phyloP scores from a whole-genome alignment of 140 eudicot species.

The Stevia rebaudiana region DNA sequence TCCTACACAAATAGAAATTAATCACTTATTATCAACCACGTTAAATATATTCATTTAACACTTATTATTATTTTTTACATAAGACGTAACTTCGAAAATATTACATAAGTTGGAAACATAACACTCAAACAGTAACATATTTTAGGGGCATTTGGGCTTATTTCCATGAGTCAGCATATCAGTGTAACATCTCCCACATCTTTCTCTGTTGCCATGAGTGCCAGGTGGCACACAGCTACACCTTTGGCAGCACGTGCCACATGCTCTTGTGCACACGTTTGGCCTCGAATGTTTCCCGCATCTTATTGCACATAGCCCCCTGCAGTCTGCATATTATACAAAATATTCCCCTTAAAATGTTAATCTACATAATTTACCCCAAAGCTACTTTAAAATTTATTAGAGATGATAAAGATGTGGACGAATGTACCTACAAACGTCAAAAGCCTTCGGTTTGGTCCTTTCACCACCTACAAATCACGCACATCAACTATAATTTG shows the following conservation, averaged over 20 bases:
- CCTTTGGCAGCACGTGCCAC: slow-evolving; percentile 71
- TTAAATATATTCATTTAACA: too few species aligned
- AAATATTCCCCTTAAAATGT: neutral
- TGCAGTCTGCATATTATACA: slow-evolving; percentile 42
- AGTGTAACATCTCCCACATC: slow-evolving; percentile 65
- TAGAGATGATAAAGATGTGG: neutral
- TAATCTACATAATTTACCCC: neutral
- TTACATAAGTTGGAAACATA: neutral
- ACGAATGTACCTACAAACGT: slow-evolving; percentile 39
- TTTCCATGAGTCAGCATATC: slow-evolving; percentile 78
- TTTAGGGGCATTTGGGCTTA: slow-evolving; percentile 55
- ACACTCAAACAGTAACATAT: neutral
- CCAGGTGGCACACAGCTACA: slow-evolving; percentile 83
- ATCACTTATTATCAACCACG: too few species aligned
- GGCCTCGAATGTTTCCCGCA: slow-evolving; percentile 63
- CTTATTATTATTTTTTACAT: neutral
- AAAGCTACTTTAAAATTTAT: neutral
- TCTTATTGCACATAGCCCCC: slow-evolving; percentile 41
- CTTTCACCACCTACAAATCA: slow-evolving; percentile 43
- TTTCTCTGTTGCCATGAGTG: slow-evolving; percentile 57
- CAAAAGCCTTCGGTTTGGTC: slow-evolving; percentile 47
- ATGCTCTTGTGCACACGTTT: slow-evolving; percentile 66
- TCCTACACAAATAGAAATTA: too few species aligned
- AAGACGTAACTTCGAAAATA: neutral
- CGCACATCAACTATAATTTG: neutral